Percentiles rank a stretch among this genome's conserved stretches.
phyloP scores from a whole-genome alignment of 1,284 basidiomycete species.

The Lignosus rhinocerotis region DNA sequence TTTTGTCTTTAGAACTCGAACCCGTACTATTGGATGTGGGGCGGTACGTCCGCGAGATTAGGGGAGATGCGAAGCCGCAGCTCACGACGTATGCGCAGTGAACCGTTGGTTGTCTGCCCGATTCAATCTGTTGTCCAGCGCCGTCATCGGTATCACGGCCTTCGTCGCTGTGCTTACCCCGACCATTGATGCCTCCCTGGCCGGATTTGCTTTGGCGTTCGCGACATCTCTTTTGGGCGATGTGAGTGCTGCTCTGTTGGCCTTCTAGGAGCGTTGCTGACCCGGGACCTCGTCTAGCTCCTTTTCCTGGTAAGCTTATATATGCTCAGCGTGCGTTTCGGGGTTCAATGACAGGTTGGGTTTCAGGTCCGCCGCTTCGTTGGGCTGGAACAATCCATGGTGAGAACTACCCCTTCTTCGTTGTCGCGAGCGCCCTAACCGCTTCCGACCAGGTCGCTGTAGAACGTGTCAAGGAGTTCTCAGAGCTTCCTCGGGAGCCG shows the following conservation, averaged over 20 bases:
- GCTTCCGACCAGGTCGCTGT: constrained; percentile 66
- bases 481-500: constrained; percentile 75
- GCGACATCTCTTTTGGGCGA: constrained; percentile 75
- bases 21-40: constrained; percentile 89
- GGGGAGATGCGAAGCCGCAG: not conserved
- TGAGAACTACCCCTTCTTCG: constrained; percentile 31
- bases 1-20: constrained; percentile 58
- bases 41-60: constrained; percentile 46
- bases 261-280: constrained; percentile 17
- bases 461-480: constrained; percentile 90
- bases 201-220: constrained; percentile 85
- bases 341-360: constrained; percentile 10
- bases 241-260: constrained; percentile 43
- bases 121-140: constrained; percentile 79
- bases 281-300: constrained; percentile 41
- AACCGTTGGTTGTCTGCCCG: constrained; percentile 82
- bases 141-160: constrained; percentile 73
- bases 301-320: constrained; percentile 44
- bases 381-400: constrained; percentile 91
- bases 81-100: constrained; percentile 42
- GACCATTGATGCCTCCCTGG: constrained; percentile 73
- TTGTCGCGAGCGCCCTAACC: constrained; percentile 5
- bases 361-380: constrained; percentile 67
- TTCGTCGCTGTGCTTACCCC: constrained; percentile 70
- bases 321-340: not conserved